phyloP scores from a whole-genome alignment of 169 alveolate species.

The Haemoproteus tartakovskyi region DNA sequence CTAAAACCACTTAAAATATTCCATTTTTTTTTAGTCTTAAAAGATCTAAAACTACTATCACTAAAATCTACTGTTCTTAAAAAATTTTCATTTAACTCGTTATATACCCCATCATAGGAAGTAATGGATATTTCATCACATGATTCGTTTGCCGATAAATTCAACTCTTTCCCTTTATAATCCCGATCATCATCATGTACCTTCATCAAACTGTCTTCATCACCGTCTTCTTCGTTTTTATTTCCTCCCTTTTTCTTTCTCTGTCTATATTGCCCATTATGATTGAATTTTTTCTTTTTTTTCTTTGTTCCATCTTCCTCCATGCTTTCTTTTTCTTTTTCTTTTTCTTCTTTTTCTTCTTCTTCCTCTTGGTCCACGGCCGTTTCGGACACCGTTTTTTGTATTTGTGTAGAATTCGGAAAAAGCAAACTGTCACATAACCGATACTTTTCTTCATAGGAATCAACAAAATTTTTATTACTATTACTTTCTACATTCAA shows the following conservation, averaged over 20 bases:
- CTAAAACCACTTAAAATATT: no score
- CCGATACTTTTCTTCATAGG: constrained; percentile 26
- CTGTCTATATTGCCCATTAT: no score
- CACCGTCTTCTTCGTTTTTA: background rate
- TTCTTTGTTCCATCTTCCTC: background rate
- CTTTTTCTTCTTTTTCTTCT: background rate
- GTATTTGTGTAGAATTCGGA: constrained; percentile 46
- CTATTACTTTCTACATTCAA: constrained; percentile 14
- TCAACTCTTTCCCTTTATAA: no score
- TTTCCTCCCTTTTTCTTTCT: background rate
- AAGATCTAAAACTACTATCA: constrained; percentile 53
- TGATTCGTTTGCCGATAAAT: constrained; percentile 5
- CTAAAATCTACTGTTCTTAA: constrained; percentile 40
- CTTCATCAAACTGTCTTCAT: background rate
- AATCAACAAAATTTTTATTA: constrained; percentile 4
- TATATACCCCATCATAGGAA: constrained; percentile 22
- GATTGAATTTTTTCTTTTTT: no score
- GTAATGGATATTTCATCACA: constrained; percentile 15
- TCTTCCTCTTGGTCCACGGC: background rate
- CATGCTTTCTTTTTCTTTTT: background rate
- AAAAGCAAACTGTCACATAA: constrained; percentile 47
- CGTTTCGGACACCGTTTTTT: no score
- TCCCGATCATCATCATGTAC: no score
- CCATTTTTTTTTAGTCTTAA: constrained; percentile 45
- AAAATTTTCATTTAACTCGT: constrained; percentile 43